Conservation (phyloP, 2,329 filamentous ascomycete species). For the Botrytis cinerea region DNA sequence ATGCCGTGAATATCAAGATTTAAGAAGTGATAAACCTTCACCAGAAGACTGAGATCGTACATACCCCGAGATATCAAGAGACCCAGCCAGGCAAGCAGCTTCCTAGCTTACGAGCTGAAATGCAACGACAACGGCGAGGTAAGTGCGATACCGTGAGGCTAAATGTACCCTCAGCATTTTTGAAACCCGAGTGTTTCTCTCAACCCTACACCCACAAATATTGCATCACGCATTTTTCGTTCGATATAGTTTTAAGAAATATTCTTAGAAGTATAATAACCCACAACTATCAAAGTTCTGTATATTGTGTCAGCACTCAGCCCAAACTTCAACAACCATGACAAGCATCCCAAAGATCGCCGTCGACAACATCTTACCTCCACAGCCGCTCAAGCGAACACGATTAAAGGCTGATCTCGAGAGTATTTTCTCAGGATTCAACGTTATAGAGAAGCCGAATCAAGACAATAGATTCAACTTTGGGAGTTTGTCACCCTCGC, state of each 20-base stretch:
- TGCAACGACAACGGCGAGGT: neutral
- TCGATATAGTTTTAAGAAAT: neutral
- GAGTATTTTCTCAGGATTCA: neutral
- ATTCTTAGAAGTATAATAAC: neutral
- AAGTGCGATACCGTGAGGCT: neutral
- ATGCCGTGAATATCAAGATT: neutral
- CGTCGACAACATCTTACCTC: neutral
- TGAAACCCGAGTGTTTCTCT: neutral
- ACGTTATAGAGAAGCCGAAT: neutral
- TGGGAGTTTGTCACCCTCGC: neutral
- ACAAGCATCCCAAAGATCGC: neutral
- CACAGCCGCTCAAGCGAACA: neutral
- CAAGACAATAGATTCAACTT: neutral
- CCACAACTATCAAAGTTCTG: neutral
- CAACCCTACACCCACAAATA: neutral
- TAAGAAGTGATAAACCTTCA: neutral
- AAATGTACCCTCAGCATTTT: neutral
- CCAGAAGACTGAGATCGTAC: neutral
- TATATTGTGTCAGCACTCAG: neutral
- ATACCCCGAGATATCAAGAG: neutral
- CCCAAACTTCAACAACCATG: neutral
- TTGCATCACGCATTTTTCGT: neutral
- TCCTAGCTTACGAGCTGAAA: neutral
- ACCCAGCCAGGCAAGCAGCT: neutral
- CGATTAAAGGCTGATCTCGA: neutral